These are phyloP conservation scores for Actinomortierella wolfii DNA, from an alignment of 371 early-diverging fungal genomes.

Conservation along the genomic window DNA sequence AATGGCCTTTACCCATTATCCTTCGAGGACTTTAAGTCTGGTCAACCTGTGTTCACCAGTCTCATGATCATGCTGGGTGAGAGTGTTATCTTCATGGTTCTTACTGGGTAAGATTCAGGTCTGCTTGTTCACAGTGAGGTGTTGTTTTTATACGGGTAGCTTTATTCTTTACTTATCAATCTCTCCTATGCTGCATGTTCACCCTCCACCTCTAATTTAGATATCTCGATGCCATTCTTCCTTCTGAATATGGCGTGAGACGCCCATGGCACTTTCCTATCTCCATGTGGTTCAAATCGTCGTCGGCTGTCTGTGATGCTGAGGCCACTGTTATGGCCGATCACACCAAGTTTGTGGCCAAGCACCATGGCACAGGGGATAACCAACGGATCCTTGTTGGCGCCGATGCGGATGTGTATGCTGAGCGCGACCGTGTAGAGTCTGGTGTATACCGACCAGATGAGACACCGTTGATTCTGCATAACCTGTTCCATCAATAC, in stretches of 20 bases:
- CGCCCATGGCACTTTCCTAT: constrained; percentile 71
- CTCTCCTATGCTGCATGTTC: not conserved
- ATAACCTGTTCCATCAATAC: constrained; percentile 37
- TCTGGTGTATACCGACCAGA: constrained; percentile 49
- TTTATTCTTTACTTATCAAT: no score
- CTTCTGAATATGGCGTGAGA: constrained; percentile 66
- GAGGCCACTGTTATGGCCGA: not conserved
- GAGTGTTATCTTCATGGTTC: constrained; percentile 22
- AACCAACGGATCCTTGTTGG: no score
- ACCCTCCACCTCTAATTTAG: not conserved
- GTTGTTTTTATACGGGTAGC: not conserved
- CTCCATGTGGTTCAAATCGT: constrained; percentile 47
- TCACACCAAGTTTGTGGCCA: no score
- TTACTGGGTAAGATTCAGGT: constrained; percentile 27
- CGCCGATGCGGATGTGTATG: constrained; percentile 54
- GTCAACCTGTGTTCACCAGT: constrained; percentile 16
- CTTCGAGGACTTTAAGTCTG: constrained; percentile 22
- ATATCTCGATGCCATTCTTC: constrained; percentile 46
- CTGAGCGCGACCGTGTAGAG: constrained; percentile 62
- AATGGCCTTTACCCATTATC: constrained; percentile 28
- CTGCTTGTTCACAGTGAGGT: not conserved
- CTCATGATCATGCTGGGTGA: constrained; percentile 30
- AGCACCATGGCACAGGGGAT: no score
- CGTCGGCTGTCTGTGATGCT: not conserved
- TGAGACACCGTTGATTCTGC: constrained; percentile 31